These are phyloP conservation scores for Talaromyces liani DNA, from an alignment of 495 filamentous ascomycete genomes.

Conservation along the genomic window DNA sequence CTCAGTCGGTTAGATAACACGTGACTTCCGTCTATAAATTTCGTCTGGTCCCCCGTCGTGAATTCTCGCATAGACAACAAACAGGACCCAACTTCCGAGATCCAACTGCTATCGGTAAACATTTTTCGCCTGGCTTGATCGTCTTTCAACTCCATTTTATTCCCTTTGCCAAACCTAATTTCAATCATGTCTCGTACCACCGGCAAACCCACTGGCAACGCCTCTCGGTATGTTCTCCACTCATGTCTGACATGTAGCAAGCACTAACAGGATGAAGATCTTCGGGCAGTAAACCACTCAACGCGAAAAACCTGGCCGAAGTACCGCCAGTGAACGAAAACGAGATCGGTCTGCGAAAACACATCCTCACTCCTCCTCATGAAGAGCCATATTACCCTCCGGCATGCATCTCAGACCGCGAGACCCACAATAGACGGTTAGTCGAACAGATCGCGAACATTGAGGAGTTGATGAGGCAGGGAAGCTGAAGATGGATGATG, in stretches of 20 bases:
- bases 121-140: neutral
- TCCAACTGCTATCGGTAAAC: neutral
- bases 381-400: constrained; percentile 1
- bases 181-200: neutral
- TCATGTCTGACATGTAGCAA: neutral
- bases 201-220: neutral
- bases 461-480: neutral
- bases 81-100: neutral
- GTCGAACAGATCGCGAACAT: neutral
- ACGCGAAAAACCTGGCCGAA: neutral
- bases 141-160: neutral
- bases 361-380: neutral
- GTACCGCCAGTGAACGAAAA: neutral
- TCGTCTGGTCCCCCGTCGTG: neutral
- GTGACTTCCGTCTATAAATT: neutral
- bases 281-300: neutral
- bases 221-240: neutral
- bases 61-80: neutral
- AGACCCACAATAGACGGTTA: neutral
- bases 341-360: neutral
- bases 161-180: neutral
- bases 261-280: neutral
- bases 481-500: neutral
- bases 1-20: neutral
- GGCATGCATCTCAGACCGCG: neutral